These are phyloP conservation scores for Fusarium coicis DNA, from an alignment of 2,329 filamentous ascomycete species.

Conservation along the genomic window DNA sequence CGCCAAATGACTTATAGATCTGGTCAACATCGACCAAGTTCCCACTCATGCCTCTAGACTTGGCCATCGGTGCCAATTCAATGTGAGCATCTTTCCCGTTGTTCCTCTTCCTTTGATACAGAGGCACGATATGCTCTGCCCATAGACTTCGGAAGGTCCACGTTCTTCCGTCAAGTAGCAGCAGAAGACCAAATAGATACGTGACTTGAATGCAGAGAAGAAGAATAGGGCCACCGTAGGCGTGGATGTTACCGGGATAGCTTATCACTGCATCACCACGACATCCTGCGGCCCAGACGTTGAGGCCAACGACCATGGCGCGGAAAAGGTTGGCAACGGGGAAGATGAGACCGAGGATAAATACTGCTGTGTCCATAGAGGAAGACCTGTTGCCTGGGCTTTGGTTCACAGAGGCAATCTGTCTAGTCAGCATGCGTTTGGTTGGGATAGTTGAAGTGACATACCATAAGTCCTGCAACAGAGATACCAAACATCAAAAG, in stretches of 20 bases:
- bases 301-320: not conserved
- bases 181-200: not conserved
- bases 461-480: not conserved
- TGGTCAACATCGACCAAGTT: constrained; percentile 2
- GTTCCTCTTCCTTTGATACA: rapidly evolving
- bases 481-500: not conserved
- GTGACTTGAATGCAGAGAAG: not conserved
- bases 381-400: not conserved
- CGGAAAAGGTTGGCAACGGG: not conserved
- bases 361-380: not conserved
- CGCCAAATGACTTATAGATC: not conserved
- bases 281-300: constrained; percentile 1
- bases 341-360: not conserved
- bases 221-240: not conserved
- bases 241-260: not conserved
- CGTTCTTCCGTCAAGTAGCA: not conserved
- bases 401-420: constrained; percentile 2
- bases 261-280: not conserved
- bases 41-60: not conserved
- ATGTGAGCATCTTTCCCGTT: not conserved
- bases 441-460: not conserved
- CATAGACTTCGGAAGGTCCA: not conserved
- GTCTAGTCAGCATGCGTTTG: not conserved
- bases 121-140: not conserved
- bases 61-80: not conserved